Base-by-base conservation (phyloP, 495 filamentous ascomycete species). In the Letharia lupina region DNA sequence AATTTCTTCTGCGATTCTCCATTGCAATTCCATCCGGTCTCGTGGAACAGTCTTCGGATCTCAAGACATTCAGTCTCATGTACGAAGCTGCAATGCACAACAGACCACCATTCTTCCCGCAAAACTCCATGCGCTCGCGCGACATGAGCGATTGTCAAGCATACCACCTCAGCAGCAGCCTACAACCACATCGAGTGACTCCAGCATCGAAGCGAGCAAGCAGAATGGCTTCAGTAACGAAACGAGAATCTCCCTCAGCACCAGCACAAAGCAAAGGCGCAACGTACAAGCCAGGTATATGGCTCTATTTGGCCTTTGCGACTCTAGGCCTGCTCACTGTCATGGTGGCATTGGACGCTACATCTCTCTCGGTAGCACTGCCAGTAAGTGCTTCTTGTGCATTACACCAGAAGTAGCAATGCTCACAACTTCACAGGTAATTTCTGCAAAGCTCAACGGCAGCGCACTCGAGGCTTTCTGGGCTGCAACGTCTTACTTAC, bases 311-410 rank as follows among this genome's bases (percentile, higher is more conserved):
- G 60, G 71, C 70, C 5, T 86, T 88, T 70, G 56, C 72, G 18
- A 84, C 86, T 1, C 78, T 91, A 40, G 77, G 78, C 28, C 76
- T 87, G 9, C 77, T 91, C 40, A 82, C 83, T 0, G 73, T 91
- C 39, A 86, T 87, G 77, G 85, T 83, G 15, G 87, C 89, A 37
- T 76, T 92, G n/a, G 89, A 92, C 73, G 87, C 86, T 1, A 91
- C 89, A 3, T 88, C 86, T 3, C 77, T 92, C 18, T 86, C 84
- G 4, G 87, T 91, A 28, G 89, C 89, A 6, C 70, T 92, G 58
- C 88, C 89, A 0, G 84, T 87, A 71, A 60, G 79, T 73, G 4
- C 8, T 13, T 5, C 35, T 8, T 10, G 20, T 8, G 4, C 20
- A 48, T 48, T 2, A 3, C 20, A 48, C 23, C 20, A 48, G 45